phyloP scores from a whole-genome alignment of 2,329 filamentous ascomycete genomes.

The Penicillium sp. region DNA sequence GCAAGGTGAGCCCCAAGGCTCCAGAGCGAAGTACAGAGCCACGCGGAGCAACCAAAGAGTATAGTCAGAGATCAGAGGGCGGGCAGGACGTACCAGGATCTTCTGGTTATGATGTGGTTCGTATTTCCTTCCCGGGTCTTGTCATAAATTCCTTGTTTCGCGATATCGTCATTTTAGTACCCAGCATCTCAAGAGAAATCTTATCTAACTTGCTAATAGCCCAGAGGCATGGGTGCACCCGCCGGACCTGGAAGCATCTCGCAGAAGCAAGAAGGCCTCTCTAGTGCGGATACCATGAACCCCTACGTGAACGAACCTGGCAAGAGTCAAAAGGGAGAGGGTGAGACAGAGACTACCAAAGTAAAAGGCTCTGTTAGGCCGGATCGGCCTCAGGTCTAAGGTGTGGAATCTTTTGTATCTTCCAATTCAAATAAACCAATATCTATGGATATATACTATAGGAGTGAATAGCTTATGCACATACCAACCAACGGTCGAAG shows the following conservation, averaged over 20 bases:
- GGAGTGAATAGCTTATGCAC: neutral
- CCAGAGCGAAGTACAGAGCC: neutral
- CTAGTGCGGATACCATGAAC: slow-evolving; percentile 47
- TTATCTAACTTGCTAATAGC: slow-evolving; percentile 2
- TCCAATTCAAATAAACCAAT: neutral
- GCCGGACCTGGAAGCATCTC: slow-evolving; percentile 28
- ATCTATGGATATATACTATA: neutral
- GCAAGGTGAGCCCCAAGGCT: neutral
- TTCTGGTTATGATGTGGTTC: neutral
- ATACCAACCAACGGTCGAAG: too few relatives aligned
- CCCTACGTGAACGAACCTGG: slow-evolving; percentile 38
- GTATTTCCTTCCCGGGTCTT: neutral
- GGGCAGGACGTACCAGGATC: neutral
- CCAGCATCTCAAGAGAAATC: neutral
- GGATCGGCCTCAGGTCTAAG: slow-evolving; percentile 18
- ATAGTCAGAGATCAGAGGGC: slow-evolving; percentile 1
- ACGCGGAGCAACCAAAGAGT: slow-evolving; percentile 8
- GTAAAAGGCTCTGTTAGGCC: slow-evolving; percentile 42
- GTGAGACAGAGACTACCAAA: slow-evolving; percentile 48
- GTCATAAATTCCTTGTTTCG: too few relatives aligned
- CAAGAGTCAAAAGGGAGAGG: slow-evolving; percentile 51
- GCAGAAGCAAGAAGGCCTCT: slow-evolving; percentile 47
- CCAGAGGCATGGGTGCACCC: slow-evolving; percentile 3
- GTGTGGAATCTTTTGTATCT: neutral
- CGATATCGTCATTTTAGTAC: neutral